Base-by-base conservation (phyloP, 768 basidiomycete genomes). In the Amanita rimosa region DNA sequence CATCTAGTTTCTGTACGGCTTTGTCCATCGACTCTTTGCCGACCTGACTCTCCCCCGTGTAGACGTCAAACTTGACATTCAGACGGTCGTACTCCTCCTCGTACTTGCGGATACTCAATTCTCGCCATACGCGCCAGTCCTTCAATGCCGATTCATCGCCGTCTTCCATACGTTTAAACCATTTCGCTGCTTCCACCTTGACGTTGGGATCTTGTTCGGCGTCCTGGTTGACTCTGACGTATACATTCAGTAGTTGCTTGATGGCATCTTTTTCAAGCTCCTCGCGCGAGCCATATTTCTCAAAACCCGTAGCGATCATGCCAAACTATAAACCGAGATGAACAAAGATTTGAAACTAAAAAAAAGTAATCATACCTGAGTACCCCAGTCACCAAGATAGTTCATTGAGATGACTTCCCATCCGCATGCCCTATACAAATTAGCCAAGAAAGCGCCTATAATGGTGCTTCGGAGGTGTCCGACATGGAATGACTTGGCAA, bases 331-430 rank as follows among this genome's bases (percentile, higher is more conserved):
- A 38, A 3, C 3, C 41, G 37, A 26, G 52, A 31, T 31, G 24
- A 31, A 6, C 31, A 38, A 5, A 22, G 14, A 2, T 34, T 6
- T 21, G 33, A 52, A n/a, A 6, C 10, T 24, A 11, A 14, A 7
- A 22, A n/a, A 35, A n/a, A 17, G 0, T 14, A 22, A 39, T 41
- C 16, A 6, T 34, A 91, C 93, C 76, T 97, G 95, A 36, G 93
- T 97, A 19, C 95, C 95, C 95, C 94, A 98, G 60, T 97, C 95
- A 2, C 95, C 95, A 13, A 97, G 76, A 62, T 99, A 99, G 63
- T 99, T 99, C 66, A 97, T 70, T 1, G 85, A 76, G 33, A 78
- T 64, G n/a, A 94, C 92, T 6, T 91, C 78, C 93, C 91, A 98
- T 13, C 95, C 94, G 58, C 85, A 90, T 6, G 89, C 76, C 60